Evolutionary conservation across 495 filamentous ascomycete genomes (phyloP).

Genomic region (Penicillium dipodomyicola): DNA sequence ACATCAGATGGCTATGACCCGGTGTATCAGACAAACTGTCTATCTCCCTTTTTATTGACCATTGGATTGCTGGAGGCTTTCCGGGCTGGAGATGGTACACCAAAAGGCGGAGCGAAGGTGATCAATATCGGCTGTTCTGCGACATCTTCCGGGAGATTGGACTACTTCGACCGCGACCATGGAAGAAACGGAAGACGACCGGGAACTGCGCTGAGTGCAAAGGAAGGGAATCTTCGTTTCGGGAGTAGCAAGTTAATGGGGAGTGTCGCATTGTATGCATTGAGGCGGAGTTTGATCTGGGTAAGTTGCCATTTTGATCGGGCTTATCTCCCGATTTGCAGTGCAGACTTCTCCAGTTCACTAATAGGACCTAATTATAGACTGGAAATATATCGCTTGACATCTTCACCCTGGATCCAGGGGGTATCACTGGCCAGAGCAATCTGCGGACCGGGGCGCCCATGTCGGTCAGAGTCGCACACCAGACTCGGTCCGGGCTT

Average conservation of each 20-base stretch:
- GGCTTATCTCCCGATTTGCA: background rate
- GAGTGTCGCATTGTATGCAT: conserved; percentile 42
- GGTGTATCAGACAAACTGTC: conserved; percentile 44
- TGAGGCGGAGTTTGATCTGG: conserved; percentile 41
- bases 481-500: conserved; percentile 39
- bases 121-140: conserved; percentile 43
- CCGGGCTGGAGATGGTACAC: conserved; percentile 36
- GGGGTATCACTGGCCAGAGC: conserved; percentile 34
- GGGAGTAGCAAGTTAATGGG: conserved; percentile 44
- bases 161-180: conserved; percentile 36
- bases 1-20: conserved; percentile 42
- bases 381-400: conserved; percentile 39
- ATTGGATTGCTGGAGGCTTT: conserved; percentile 43
- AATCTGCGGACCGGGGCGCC: conserved; percentile 30
- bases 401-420: conserved; percentile 44
- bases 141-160: conserved; percentile 35
- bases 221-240: conserved; percentile 37
- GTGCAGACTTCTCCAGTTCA: background rate
- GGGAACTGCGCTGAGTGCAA: conserved; percentile 31
- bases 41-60: conserved; percentile 42
- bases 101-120: conserved; percentile 37
- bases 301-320: conserved; percentile 27
- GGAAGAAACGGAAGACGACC: conserved; percentile 15
- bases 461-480: conserved; percentile 35
- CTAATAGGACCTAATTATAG: conserved; percentile 19